Base-by-base conservation (phyloP, 1,139 yeast species). In the Suhomyces yuchorum region DNA sequence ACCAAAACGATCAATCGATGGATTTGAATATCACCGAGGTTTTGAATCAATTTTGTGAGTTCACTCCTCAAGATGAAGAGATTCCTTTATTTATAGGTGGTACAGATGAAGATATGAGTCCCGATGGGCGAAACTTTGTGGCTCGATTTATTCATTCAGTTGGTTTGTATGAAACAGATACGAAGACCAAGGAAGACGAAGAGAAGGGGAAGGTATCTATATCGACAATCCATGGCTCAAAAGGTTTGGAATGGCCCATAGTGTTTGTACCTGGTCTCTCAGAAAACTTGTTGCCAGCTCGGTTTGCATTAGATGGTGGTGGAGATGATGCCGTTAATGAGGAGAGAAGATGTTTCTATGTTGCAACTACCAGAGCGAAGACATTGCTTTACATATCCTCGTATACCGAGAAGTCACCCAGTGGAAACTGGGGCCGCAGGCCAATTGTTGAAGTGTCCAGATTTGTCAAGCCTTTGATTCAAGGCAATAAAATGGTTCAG, bases 191-290 rank as follows among this genome's bases (percentile, higher is more conserved):
- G 3, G 56, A 56, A 8, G 54, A 58, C 5, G 54, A 56, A 8
- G 60, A 57, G 19, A 46, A 52, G 7, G 65, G 67, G 2, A 67
- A 63, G 48, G 76, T 80, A 0, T 61, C 78, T 44, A 43, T 77
- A 1, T 84, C 92, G 0, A 93, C 98, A 0, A 86, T 93, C 12
- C 99, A 93, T 64, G 90, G 92, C 0, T 83, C 98, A 1, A 93
- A 93, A 61, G 98, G 98, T 1, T 71, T 91, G 4, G 98, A 93
- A 64, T 93, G 98, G 98, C 93, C 96, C 0, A 80, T 87, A 5
- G 97, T 93, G 0, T 88, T 90, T 60, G 78, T 90, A 11, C 92
- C 96, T 0, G 85, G 87, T 0, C 67, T 87, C 23, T 72, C 80
- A 14, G 88, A 85, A 43, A 82, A 83, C 1, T 60, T 75, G 7